phyloP scores from a whole-genome alignment of 139 green algal genomes.

The Asterochloris erici region DNA sequence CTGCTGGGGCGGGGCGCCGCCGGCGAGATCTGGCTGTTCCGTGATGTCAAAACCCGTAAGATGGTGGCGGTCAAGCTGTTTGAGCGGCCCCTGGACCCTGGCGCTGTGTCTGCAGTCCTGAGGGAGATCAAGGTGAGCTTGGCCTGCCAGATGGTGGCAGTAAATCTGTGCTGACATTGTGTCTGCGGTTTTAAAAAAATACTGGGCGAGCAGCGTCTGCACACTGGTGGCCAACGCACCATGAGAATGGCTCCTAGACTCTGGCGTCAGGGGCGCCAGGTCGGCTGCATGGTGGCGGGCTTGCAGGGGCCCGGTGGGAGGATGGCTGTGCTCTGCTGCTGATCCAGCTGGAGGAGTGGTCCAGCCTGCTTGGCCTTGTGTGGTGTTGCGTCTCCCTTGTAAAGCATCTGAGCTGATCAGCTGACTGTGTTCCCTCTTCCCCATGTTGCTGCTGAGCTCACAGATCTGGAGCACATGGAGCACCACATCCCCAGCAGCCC shows the following conservation, averaged over 20 bases:
- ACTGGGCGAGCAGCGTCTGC: too few species aligned
- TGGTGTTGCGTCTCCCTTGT: too few species aligned
- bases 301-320: too few species aligned
- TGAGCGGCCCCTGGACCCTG: neutral
- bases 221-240: too few species aligned
- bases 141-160: neutral
- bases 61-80: constrained; percentile 25
- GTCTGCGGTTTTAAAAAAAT: neutral
- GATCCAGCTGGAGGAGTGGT: too few species aligned
- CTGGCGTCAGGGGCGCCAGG: too few species aligned
- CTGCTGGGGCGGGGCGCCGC: constrained; percentile 15
- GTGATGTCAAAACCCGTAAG: constrained; percentile 1
- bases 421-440: too few species aligned
- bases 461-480: neutral
- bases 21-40: constrained; percentile 25
- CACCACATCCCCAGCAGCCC: neutral
- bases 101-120: neutral
- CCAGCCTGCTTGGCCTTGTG: too few species aligned
- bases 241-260: too few species aligned
- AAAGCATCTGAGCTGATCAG: too few species aligned
- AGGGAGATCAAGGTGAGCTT: constrained; percentile 15
- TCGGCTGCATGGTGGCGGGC: too few species aligned
- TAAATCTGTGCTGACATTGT: neutral
- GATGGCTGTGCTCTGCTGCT: too few species aligned
- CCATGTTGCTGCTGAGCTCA: neutral